Conservation (phyloP, 2,329 filamentous ascomycete species). For the Fusarium ambrosium region DNA sequence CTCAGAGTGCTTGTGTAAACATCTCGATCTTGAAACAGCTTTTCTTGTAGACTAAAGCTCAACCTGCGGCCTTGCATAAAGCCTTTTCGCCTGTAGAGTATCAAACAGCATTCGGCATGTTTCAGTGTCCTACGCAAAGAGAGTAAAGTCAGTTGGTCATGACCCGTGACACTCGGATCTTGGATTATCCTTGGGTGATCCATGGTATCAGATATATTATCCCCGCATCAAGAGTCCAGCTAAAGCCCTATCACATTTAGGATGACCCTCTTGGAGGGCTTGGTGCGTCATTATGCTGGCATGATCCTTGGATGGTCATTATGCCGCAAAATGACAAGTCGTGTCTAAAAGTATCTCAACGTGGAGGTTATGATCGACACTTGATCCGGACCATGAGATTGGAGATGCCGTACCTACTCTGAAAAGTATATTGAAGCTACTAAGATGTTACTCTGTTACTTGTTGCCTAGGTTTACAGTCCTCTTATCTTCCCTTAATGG, state of each 20-base stretch:
- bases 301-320: not conserved
- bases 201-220: not conserved
- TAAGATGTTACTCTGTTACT: not conserved
- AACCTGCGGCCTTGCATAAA: not conserved
- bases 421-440: not conserved
- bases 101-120: not conserved
- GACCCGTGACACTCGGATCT: not conserved
- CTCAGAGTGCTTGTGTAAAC: not conserved
- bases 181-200: not conserved
- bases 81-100: not conserved
- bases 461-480: too few species aligned
- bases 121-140: not conserved
- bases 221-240: not conserved
- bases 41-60: not conserved
- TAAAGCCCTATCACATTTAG: not conserved
- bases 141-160: not conserved
- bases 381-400: not conserved
- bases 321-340: not conserved
- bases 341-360: not conserved
- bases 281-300: not conserved
- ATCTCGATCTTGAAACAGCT: not conserved
- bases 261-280: not conserved
- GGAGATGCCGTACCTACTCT: not conserved
- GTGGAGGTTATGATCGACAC: not conserved
- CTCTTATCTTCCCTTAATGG: not conserved